Conservation (phyloP, 2,329 filamentous ascomycete genomes). For the Cordyceps javanica region DNA sequence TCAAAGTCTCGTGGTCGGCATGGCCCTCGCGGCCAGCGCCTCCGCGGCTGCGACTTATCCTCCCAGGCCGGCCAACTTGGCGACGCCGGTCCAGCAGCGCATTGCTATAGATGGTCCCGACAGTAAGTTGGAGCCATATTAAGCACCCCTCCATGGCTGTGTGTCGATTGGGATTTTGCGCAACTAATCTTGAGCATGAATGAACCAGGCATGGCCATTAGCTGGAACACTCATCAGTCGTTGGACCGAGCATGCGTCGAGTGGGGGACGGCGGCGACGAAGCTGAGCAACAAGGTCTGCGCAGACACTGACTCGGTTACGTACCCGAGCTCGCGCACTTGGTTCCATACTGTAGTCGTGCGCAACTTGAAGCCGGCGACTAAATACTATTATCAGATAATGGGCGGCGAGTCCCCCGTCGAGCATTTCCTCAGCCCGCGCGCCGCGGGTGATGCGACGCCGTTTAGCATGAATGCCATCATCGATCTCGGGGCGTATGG, state of each 20-base stretch:
- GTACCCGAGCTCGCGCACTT: constrained; percentile 48
- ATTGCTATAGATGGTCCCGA: constrained; percentile 44
- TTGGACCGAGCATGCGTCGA: constrained; percentile 40
- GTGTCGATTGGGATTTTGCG: neutral
- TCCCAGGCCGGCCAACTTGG: constrained; percentile 39
- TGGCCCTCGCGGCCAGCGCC: neutral
- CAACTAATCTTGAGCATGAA: neutral
- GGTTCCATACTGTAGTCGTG: constrained; percentile 42
- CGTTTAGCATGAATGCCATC: constrained; percentile 45
- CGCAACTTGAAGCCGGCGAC: constrained; percentile 42
- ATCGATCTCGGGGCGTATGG: constrained; percentile 45
- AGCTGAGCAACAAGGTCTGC: constrained; percentile 35
- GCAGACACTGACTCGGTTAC: constrained; percentile 38
- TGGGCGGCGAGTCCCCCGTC: constrained; percentile 46
- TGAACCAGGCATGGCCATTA: constrained; percentile 41
- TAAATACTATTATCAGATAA: constrained; percentile 55
- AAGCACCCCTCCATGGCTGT: neutral
- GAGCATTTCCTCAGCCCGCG: constrained; percentile 38
- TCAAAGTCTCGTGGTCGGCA: neutral
- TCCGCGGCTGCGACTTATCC: constrained; percentile 21
- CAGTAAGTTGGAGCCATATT: constrained; percentile 27
- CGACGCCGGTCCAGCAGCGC: constrained; percentile 49
- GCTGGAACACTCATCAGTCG: constrained; percentile 50
- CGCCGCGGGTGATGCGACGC: constrained; percentile 44
- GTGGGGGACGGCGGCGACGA: constrained; percentile 39